Conservation (phyloP, 2,329 filamentous ascomycete species). For the Colletotrichum liriopes region DNA sequence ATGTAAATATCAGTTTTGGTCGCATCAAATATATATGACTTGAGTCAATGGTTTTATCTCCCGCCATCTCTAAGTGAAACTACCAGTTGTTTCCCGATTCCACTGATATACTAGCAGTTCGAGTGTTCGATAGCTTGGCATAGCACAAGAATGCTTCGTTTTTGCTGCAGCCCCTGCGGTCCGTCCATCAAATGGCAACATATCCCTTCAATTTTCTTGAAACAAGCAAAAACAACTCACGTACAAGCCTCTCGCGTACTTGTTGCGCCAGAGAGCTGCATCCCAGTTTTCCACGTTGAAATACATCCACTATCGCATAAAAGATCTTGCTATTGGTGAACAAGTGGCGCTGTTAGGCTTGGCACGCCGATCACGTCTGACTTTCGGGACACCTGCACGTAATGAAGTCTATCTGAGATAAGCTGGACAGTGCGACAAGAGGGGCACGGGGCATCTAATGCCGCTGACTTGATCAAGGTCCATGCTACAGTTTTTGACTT, state of each 20-base stretch:
- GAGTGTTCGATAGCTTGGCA: not conserved
- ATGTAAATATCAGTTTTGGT: constrained; percentile 25
- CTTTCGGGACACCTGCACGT: constrained; percentile 17
- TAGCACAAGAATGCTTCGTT: not conserved
- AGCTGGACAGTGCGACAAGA: not conserved
- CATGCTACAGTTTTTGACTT: not conserved
- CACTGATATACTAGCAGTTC: not conserved
- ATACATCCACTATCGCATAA: constrained; percentile 5
- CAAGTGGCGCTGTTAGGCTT: constrained; percentile 17
- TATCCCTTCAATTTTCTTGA: not conserved
- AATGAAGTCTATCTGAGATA: constrained; percentile 20
- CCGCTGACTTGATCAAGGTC: not conserved
- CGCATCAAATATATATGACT: constrained; percentile 21
- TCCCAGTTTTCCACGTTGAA: constrained; percentile 9
- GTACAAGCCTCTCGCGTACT: not conserved
- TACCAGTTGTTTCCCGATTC: not conserved
- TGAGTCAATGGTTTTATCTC: not conserved
- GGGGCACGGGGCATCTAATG: not conserved
- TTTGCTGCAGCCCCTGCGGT: not conserved
- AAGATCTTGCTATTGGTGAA: constrained; percentile 34
- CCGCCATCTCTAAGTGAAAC: not conserved
- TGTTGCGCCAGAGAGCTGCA: constrained; percentile 7
- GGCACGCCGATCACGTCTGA: constrained; percentile 21
- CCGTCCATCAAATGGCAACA: not conserved
- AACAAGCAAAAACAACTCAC: constrained; percentile 11